These are phyloP conservation scores for Xylaria acuta DNA, from an alignment of 495 filamentous ascomycete genomes.

Conservation along the genomic window DNA sequence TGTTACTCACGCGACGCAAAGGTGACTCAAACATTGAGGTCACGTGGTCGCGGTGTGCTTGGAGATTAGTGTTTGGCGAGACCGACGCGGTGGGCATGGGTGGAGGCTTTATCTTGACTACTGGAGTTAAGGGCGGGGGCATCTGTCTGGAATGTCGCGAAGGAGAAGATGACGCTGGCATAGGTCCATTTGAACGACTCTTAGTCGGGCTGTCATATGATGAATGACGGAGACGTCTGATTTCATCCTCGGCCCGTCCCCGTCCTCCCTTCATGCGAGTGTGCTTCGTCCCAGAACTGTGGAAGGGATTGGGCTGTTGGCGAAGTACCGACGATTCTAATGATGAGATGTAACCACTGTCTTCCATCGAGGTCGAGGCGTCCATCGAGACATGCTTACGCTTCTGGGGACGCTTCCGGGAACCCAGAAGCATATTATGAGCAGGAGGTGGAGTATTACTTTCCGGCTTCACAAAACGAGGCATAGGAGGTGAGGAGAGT, in stretches of 20 bases:
- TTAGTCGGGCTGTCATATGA: slow-evolving; percentile 91
- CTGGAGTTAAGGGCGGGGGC: slow-evolving; percentile 83
- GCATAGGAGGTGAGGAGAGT: slow-evolving; percentile 88
- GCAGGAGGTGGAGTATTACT: slow-evolving; percentile 79
- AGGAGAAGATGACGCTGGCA: slow-evolving; percentile 61
- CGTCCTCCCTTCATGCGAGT: slow-evolving; percentile 84
- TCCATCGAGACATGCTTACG: slow-evolving; percentile 79
- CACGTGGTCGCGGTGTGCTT: slow-evolving; percentile 86
- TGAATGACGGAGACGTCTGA: slow-evolving; percentile 88
- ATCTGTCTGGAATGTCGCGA: slow-evolving; percentile 67
- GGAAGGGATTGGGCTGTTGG: slow-evolving; percentile 64
- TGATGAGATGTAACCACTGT: slow-evolving; percentile 97
- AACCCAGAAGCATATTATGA: slow-evolving; percentile 62
- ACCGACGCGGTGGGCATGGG: slow-evolving; percentile 82
- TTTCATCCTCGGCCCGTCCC: slow-evolving; percentile 91
- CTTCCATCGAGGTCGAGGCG: slow-evolving; percentile 77
- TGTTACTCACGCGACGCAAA: slow-evolving; percentile 69
- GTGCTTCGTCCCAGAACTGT: slow-evolving; percentile 77
- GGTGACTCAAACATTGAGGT: slow-evolving; percentile 89
- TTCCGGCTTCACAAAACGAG: slow-evolving; percentile 64
- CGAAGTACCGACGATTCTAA: slow-evolving; percentile 92
- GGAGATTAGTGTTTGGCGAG: slow-evolving; percentile 94
- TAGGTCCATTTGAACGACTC: slow-evolving; percentile 54
- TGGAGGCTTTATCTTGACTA: slow-evolving; percentile 83
- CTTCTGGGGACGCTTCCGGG: slow-evolving; percentile 66